A percentile compares a stretch with the other conserved stretches of the same genome.
These are phyloP conservation scores for Phytophthora chlamydospora DNA, from an alignment of 352 stramenopile species.

Conservation along the genomic window DNA sequence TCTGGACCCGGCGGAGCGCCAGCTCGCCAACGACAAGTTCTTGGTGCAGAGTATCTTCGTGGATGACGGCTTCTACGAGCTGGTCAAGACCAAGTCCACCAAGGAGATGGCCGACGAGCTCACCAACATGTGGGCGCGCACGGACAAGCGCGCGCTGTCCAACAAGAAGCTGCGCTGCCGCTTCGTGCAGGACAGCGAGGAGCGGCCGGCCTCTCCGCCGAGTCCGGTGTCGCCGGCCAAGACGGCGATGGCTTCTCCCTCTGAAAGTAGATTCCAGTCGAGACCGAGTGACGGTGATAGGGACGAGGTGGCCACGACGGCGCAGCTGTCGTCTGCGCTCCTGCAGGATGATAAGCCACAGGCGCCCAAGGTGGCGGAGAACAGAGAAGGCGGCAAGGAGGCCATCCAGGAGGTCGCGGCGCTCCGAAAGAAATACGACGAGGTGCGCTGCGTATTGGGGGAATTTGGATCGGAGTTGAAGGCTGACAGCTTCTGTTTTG, in stretches of 20 bases:
- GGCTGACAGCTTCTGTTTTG: slow-evolving; percentile 12
- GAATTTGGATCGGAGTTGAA: not conserved
- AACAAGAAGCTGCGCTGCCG: slow-evolving; percentile 92
- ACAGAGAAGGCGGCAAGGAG: slow-evolving; percentile 51
- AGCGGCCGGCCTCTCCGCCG: slow-evolving; percentile 18
- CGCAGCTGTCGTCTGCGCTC: slow-evolving; percentile 66
- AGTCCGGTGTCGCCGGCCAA: slow-evolving; percentile 30
- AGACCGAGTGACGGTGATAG: slow-evolving; percentile 20
- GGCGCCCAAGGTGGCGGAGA: slow-evolving; percentile 32
- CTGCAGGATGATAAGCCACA: slow-evolving; percentile 53
- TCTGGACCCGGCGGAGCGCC: slow-evolving; percentile 74
- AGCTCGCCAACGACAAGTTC: slow-evolving; percentile 91
- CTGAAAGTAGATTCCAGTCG: slow-evolving; percentile 25
- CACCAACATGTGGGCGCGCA: slow-evolving; percentile 84
- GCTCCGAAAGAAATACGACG: slow-evolving; percentile 90
- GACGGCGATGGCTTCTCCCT: slow-evolving; percentile 1
- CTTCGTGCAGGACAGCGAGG: slow-evolving; percentile 69
- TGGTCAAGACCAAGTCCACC: slow-evolving; percentile 85
- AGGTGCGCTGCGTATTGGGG: slow-evolving; percentile 45
- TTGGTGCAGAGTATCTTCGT: slow-evolving; percentile 88
- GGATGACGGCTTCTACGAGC: slow-evolving; percentile 85
- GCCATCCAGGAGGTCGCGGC: slow-evolving; percentile 61
- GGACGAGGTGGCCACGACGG: slow-evolving; percentile 46
- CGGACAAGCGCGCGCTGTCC: slow-evolving; percentile 77
- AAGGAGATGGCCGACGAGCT: slow-evolving; percentile 91